Evolutionary conservation across 345 rosid genomes (phyloP), one percentile per base, ranked within the genome.

Genomic region (Camelina laxa): DNA sequence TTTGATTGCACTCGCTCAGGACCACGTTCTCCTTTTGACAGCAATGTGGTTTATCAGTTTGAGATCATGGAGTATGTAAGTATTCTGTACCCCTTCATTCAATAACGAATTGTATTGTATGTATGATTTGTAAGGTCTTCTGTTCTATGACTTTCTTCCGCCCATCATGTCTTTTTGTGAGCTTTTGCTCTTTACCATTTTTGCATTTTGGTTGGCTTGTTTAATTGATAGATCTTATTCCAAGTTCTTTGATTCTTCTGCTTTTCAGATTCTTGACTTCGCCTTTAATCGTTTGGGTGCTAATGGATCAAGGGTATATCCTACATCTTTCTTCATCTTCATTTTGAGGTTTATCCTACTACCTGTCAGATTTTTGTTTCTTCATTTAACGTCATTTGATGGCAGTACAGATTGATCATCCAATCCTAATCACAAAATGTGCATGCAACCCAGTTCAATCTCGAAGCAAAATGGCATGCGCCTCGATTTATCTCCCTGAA

Each of bases 31-130:
- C 88, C 97, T 70, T 95, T 95, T 74, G 99, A 92, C 70, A 85
- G 85, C 85, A 84, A 88, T 66, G 97, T 95, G 72, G 99, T 95
- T 81, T 90, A 84, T 67, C 96, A 95, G 72, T 95, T 92, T 73
- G 97, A 92, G 90, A 85, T 84, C 61, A 95, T 95, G 97, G 99
- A 95, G 89, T 95, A 89, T 81, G 97, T 95, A 81, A 36, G 93
- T 54, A n/a, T 58, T 35, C 59, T 33, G 24, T 22, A 59, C 35
- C 55, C 4, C 4, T 65, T 71, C 15, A 16, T 35, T 19, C 55
- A 30, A 0, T 39, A 9, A 38, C 20, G 13, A 16, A 17, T n/a
- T n/a, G n/a, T n/a, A n/a, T n/a, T n/a, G n/a, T n/a, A n/a, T n/a
- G n/a, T n/a, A n/a, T n/a, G n/a, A n/a, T n/a, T 39, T 9, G 9